Evolutionary conservation across 2,329 filamentous ascomycete species (phyloP).

Genomic region (Xylaria sp.): DNA sequence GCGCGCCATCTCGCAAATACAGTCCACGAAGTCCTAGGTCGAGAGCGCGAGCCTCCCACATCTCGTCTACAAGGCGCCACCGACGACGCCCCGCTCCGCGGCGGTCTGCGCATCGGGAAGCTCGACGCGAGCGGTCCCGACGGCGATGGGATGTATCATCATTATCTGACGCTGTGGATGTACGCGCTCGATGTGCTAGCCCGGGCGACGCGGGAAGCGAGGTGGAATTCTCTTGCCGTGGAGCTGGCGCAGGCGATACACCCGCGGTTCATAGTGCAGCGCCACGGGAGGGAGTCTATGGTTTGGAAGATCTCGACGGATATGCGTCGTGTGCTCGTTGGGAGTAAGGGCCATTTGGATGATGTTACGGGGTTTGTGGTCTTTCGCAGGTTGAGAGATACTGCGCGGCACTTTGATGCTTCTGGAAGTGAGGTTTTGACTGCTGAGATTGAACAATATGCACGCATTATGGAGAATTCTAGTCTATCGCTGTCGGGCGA

Average conservation of each 20-base stretch:
- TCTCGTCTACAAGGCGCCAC: constrained; percentile 14
- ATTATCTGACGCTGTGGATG: constrained; percentile 30
- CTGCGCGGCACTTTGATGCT: constrained; percentile 3
- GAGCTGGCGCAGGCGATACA: constrained; percentile 23
- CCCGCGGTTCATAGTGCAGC: constrained; percentile 19
- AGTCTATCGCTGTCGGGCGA: constrained; percentile 23
- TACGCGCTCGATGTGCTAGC: constrained; percentile 24
- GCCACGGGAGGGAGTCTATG: constrained; percentile 23
- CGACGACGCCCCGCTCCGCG: constrained; percentile 14
- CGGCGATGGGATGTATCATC: constrained; percentile 28
- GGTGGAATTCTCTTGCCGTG: constrained; percentile 23
- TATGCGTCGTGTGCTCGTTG: constrained; percentile 19
- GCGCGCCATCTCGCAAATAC: constrained; percentile 26
- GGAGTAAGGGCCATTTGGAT: constrained; percentile 21
- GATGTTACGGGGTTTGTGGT: constrained; percentile 24
- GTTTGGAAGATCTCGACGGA: constrained; percentile 28
- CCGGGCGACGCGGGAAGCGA: constrained; percentile 17
- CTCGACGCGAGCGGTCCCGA: constrained; percentile 12
- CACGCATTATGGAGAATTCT: constrained; percentile 19
- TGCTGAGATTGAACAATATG: constrained; percentile 26
- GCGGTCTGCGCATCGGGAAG: constrained; percentile 28
- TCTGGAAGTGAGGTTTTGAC: not conserved
- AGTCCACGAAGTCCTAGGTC: constrained; percentile 25
- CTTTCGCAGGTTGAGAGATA: constrained; percentile 19
- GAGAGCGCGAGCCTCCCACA: constrained; percentile 11